Evolutionary conservation across 1,284 basidiomycete genomes (phyloP).

Genomic region (Laetiporus sulphureus): DNA sequence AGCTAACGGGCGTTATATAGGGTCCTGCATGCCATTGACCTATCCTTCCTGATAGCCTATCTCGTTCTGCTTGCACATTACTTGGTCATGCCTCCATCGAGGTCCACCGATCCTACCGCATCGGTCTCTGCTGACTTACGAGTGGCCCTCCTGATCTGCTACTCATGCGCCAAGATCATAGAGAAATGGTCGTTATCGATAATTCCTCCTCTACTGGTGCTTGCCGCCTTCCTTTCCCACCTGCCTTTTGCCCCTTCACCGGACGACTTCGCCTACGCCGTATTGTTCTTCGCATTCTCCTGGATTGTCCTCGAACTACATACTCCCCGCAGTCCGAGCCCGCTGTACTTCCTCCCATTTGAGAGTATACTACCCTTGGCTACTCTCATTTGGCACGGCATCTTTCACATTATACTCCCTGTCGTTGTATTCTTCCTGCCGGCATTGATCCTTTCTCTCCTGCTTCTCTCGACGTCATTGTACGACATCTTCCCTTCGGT

Average conservation of each 20-base stretch:
- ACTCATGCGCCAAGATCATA: slow-evolving; percentile 27
- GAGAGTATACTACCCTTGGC: slow-evolving; percentile 36
- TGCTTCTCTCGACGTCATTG: slow-evolving; percentile 37
- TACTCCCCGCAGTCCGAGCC: slow-evolving; percentile 35
- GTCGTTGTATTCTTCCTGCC: slow-evolving; percentile 42
- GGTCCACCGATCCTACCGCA: slow-evolving; percentile 19
- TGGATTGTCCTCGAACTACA: slow-evolving; percentile 38
- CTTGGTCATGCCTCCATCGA: slow-evolving; percentile 34
- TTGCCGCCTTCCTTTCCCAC: slow-evolving; percentile 26
- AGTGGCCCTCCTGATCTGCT: slow-evolving; percentile 32
- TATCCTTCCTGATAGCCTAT: slow-evolving; percentile 33
- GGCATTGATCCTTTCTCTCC: slow-evolving; percentile 33
- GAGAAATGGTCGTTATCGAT: slow-evolving; percentile 18
- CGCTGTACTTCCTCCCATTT: slow-evolving; percentile 33
- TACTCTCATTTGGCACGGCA: slow-evolving; percentile 31
- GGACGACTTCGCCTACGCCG: slow-evolving; percentile 30
- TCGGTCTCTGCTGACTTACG: slow-evolving; percentile 24
- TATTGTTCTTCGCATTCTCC: slow-evolving; percentile 34
- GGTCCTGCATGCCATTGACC: slow-evolving; percentile 40
- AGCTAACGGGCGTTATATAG: slow-evolving; percentile 23
- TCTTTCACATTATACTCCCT: slow-evolving; percentile 33
- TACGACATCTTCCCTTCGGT: slow-evolving; percentile 26
- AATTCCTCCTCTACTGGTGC: slow-evolving; percentile 26
- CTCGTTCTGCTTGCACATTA: slow-evolving; percentile 37
- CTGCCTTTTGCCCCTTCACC: slow-evolving; percentile 32